These are phyloP conservation scores for Abortiporus biennis DNA, from an alignment of 1,284 basidiomycete species.

Conservation along the genomic window DNA sequence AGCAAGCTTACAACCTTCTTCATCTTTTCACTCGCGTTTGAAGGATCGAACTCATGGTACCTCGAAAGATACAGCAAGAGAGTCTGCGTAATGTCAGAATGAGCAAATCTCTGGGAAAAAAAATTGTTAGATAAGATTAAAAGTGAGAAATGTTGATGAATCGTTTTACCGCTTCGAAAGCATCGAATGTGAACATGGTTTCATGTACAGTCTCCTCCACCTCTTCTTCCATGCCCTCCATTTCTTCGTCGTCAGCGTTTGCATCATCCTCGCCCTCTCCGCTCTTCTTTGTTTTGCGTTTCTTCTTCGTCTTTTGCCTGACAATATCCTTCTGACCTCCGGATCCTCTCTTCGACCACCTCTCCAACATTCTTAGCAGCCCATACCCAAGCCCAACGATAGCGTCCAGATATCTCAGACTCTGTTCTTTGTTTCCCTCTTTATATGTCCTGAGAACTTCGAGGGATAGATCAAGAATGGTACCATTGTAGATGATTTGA, in stretches of 20 bases:
- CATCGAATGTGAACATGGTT: conserved; percentile 85
- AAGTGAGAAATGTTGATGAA: conserved; percentile 5
- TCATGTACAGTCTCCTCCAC: conserved; percentile 68
- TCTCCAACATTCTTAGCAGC: conserved; percentile 82
- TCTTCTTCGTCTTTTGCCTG: conserved; percentile 54
- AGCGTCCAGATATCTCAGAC: conserved; percentile 75
- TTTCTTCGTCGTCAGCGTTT: conserved; percentile 63
- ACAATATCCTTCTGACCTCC: conserved; percentile 61
- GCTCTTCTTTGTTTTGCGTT: conserved; percentile 34
- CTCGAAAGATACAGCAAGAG: conserved; percentile 75
- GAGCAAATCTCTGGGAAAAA: conserved; percentile 68
- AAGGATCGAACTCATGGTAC: conserved; percentile 82
- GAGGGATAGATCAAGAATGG: conserved; percentile 82
- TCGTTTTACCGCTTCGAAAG: conserved; percentile 73
- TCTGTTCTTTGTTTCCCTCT: conserved; percentile 64
- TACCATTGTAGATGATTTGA: conserved; percentile 90
- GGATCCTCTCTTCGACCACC: conserved; percentile 62
- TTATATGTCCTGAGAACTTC: conserved; percentile 74
- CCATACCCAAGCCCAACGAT: conserved; percentile 80
- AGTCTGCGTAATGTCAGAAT: conserved; percentile 77
- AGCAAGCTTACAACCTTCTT: conserved; percentile 82
- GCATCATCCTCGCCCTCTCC: conserved; percentile 41
- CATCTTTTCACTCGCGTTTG: conserved; percentile 73
- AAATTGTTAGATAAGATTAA: background rate
- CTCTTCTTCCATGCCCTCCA: conserved; percentile 47